Percentiles rank a stretch among this genome's conserved stretches.
Evolutionary conservation across 2,329 filamentous ascomycete species (phyloP).

Genomic region (Westerdykella ornata): DNA sequence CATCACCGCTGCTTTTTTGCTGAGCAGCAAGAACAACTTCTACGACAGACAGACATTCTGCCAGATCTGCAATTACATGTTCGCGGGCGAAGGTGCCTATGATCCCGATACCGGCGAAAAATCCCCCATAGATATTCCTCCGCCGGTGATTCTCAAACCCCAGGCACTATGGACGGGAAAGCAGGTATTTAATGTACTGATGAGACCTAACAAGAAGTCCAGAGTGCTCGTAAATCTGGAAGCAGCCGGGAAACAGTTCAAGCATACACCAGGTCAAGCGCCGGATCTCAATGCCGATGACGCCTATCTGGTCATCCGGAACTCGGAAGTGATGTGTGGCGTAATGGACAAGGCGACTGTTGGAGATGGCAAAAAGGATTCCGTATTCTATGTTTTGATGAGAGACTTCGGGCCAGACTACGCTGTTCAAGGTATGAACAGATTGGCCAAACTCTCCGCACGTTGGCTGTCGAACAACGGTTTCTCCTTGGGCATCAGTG

Average conservation of each 20-base stretch:
- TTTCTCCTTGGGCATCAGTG: conserved; percentile 92
- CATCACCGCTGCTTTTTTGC: conserved; percentile 86
- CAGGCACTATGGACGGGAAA: conserved; percentile 92
- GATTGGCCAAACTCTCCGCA: conserved; percentile 83
- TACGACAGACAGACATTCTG: conserved; percentile 83
- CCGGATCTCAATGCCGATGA: conserved; percentile 71
- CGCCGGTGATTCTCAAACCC: conserved; percentile 79
- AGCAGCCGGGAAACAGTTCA: conserved; percentile 80
- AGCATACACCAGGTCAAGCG: conserved; percentile 56
- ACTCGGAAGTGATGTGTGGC: conserved; percentile 96
- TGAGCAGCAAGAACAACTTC: conserved; percentile 90
- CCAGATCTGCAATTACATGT: conserved; percentile 90
- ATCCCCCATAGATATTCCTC: conserved; percentile 73
- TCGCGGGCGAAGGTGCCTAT: conserved; percentile 57
- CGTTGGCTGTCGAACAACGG: conserved; percentile 82
- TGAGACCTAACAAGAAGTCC: conserved; percentile 81
- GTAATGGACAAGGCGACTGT: conserved; percentile 97
- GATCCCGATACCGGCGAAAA: conserved; percentile 43
- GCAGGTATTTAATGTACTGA: conserved; percentile 85
- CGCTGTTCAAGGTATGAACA: conserved; percentile 87
- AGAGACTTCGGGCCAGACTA: conserved; percentile 89
- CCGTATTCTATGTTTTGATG: conserved; percentile 92
- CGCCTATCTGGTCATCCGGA: conserved; percentile 84
- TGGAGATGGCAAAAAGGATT: conserved; percentile 96
- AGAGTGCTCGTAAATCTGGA: conserved; percentile 85